Percentiles rank a stretch among this genome's conserved stretches.
These are phyloP conservation scores for Marvania coccoides DNA, from an alignment of 139 green algal species.

Conservation along the genomic window DNA sequence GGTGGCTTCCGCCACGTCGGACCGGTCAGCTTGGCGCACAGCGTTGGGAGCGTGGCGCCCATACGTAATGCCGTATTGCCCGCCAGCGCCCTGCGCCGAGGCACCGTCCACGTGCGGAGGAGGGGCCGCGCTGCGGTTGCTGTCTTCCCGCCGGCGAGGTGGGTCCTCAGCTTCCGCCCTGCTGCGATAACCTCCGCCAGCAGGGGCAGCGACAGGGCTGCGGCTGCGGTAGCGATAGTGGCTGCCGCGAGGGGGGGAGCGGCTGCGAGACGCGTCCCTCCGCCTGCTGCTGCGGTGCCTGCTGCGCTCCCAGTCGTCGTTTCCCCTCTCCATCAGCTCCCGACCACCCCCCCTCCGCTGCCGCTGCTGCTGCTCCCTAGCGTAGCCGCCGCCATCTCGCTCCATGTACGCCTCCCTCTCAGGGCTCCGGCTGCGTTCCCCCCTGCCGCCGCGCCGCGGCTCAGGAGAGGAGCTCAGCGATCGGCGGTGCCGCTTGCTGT, in stretches of 20 bases:
- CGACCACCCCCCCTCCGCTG: background rate
- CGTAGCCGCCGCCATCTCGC: too few relatives aligned
- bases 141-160: background rate
- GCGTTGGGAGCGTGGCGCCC: slow-evolving; percentile 13
- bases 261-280: background rate
- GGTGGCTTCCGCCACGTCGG: slow-evolving; percentile 29
- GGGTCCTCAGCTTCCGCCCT: background rate
- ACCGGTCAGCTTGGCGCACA: slow-evolving; percentile 10
- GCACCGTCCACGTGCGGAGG: slow-evolving; percentile 19
- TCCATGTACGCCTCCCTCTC: too few relatives aligned
- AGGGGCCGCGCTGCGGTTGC: background rate
- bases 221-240: background rate
- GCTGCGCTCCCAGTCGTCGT: background rate
- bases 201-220: background rate
- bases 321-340: background rate
- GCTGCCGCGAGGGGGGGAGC: too few relatives aligned
- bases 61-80: slow-evolving; percentile 31
- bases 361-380: too few relatives aligned
- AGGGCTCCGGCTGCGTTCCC: too few relatives aligned
- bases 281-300: background rate
- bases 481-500: too few relatives aligned
- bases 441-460: background rate
- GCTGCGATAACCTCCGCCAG: background rate
- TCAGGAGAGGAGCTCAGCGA: too few relatives aligned
- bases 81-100: slow-evolving; percentile 15